Percentiles rank a stretch among this genome's conserved stretches.
Conservation (phyloP, 1,139 yeast species). For the Debaryomyces psychrophilus region DNA sequence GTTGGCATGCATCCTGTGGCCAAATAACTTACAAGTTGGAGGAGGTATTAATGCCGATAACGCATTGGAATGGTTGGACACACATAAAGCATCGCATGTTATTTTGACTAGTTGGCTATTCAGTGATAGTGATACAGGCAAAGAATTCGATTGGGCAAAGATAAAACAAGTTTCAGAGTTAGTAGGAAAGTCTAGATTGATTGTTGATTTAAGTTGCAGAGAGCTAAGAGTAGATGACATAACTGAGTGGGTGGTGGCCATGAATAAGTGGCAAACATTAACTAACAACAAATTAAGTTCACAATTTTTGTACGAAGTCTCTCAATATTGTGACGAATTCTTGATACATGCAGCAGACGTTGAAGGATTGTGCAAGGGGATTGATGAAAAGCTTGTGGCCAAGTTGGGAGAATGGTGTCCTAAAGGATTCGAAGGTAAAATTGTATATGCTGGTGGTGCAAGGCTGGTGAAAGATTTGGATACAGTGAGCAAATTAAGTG, state of each 20-base stretch:
- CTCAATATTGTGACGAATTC: slow-evolving; percentile 78
- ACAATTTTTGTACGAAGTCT: slow-evolving; percentile 56
- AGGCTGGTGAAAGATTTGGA: slow-evolving; percentile 67
- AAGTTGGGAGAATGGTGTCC: slow-evolving; percentile 80
- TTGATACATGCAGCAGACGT: slow-evolving; percentile 97
- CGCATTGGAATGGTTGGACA: slow-evolving; percentile 72
- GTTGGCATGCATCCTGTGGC: slow-evolving; percentile 78
- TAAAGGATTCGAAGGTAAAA: slow-evolving; percentile 57
- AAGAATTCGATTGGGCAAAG: slow-evolving; percentile 58
- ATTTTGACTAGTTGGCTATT: slow-evolving; percentile 94
- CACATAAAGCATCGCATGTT: slow-evolving; percentile 71
- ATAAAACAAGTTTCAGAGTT: slow-evolving; percentile 47
- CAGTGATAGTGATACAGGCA: slow-evolving; percentile 47
- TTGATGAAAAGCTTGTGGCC: slow-evolving; percentile 74
- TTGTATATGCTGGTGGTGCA: slow-evolving; percentile 98
- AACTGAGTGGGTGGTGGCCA: slow-evolving; percentile 83
- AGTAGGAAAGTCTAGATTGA: slow-evolving; percentile 70
- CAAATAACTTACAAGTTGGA: slow-evolving; percentile 76
- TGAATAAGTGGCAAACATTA: slow-evolving; percentile 94
- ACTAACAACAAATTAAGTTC: slow-evolving; percentile 62
- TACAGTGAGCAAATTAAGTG: slow-evolving; percentile 65
- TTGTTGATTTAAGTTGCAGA: slow-evolving; percentile 90
- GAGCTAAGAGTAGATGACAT: slow-evolving; percentile 33
- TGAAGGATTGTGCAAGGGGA: slow-evolving; percentile 93
- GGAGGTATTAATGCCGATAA: slow-evolving; percentile 84